phyloP scores from a whole-genome alignment of 2,329 filamentous ascomycete genomes.

The Pestalotiopsis sp. region DNA sequence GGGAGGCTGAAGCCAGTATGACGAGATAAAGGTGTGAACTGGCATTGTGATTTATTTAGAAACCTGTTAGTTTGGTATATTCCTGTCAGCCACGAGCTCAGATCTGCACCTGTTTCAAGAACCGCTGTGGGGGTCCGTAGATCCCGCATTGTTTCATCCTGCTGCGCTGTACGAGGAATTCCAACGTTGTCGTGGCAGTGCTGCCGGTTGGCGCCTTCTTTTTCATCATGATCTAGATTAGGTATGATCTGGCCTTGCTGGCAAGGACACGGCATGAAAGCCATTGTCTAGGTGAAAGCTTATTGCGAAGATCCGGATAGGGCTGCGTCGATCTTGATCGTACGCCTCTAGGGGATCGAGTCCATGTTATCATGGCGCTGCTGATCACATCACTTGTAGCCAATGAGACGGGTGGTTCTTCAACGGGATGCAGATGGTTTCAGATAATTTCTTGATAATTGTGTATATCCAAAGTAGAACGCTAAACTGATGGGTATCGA shows the following conservation, averaged over 20 bases:
- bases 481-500: neutral
- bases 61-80: neutral
- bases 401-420: neutral
- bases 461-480: neutral
- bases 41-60: neutral
- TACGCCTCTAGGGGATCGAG: neutral
- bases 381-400: neutral
- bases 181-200: neutral
- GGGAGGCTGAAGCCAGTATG: too few relatives aligned
- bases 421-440: neutral
- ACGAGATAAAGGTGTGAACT: neutral
- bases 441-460: neutral
- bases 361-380: neutral
- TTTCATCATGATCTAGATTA: neutral
- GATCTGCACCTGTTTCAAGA: neutral
- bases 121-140: neutral
- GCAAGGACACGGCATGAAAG: neutral
- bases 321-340: neutral
- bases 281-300: neutral
- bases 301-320: neutral
- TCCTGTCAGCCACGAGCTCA: neutral
- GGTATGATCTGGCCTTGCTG: too few relatives aligned
- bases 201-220: neutral
- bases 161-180: neutral
- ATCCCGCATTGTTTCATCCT: neutral